Base-by-base conservation (phyloP, 2,329 filamentous ascomycete species). In the Arachnomyces sp. region DNA sequence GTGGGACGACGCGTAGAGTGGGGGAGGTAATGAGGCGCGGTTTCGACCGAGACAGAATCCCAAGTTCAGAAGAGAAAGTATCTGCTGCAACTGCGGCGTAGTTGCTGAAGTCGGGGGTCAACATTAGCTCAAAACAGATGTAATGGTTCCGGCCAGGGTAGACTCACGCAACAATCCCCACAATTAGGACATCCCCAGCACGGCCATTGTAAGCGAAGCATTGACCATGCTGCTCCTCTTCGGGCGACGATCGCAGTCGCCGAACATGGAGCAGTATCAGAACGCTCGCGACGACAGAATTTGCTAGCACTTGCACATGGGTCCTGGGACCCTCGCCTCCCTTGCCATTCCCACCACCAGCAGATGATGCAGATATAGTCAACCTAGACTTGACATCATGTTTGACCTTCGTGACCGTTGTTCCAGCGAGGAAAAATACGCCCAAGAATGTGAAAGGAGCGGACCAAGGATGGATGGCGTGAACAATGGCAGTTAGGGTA, bases 41-140 rank as follows among this genome's bases (percentile, higher is more conserved):
- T 33, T 77, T 68, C 16, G 74, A 74, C 43, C 73, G 77, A 5
- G 89, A 83, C 9, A 98, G 72, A 42, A 98, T 98, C 11, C 92
- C 92, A 14, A 98, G 79, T 67, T 98, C 92, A 8, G 88, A 94
- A 42, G 84, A 89, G 60, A 95, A 92, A 0, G 92, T 98, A 61
- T 98, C 92, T 36, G 90, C 86, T 14, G 87, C 80, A 7, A 94
- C 88, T 36, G 86, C 85, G 17, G 88, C 90, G 56, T 98, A 98
- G 66, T 94, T 90, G 31, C 63, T 66, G 41, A 31, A 38, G 8
- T 12, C 18, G 15, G 14, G 16, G 15, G 14, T 6, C 28, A n/a
- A n/a, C n/a, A 28, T 28, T 29, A 12, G 16, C 3, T 5, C 5
- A 9, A 9, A 25, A 25, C 20, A 25, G 20, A 25, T 25, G 9